Conservation (phyloP, 139 green algal genomes). For the Chlamydomonas incerta region DNA sequence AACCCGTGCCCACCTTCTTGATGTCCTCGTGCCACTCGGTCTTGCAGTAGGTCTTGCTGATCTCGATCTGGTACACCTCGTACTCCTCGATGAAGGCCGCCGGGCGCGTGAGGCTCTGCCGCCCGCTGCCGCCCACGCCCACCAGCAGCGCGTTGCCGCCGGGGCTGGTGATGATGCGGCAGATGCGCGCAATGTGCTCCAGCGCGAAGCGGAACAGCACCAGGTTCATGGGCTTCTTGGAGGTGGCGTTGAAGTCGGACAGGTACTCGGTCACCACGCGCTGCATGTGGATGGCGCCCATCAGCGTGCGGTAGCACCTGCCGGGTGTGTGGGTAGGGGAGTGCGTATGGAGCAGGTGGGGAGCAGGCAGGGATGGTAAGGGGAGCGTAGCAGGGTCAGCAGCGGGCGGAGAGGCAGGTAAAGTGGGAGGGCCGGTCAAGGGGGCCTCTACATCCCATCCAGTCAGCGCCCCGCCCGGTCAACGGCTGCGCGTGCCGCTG, state of each 20-base stretch:
- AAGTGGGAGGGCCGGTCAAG: too few species aligned
- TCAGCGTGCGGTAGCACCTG: slow-evolving; percentile 86
- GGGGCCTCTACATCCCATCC: too few species aligned
- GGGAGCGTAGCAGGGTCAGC: too few species aligned
- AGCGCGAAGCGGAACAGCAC: slow-evolving; percentile 84
- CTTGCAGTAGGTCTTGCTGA: slow-evolving; percentile 79
- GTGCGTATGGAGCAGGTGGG: too few species aligned
- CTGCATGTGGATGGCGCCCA: slow-evolving; percentile 82
- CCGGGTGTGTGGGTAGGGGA: too few species aligned
- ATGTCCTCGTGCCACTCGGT: slow-evolving; percentile 75
- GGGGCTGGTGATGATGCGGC: slow-evolving; percentile 76
- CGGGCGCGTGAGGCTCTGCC: slow-evolving; percentile 75
- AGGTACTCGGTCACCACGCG: slow-evolving; percentile 73
- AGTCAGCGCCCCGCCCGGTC: too few species aligned
- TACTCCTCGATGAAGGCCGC: slow-evolving; percentile 80
- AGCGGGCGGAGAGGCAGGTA: too few species aligned
- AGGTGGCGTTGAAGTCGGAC: slow-evolving; percentile 77
- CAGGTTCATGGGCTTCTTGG: slow-evolving; percentile 83
- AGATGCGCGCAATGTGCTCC: slow-evolving; percentile 80
- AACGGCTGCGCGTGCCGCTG: too few species aligned
- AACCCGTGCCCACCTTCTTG: slow-evolving; percentile 43
- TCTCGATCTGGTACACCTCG: slow-evolving; percentile 80
- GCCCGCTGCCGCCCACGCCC: slow-evolving; percentile 78
- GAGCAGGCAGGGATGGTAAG: too few species aligned
- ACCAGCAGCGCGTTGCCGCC: slow-evolving; percentile 83